A percentile compares a stretch with the other conserved stretches of the same genome.
Conservation (phyloP, 1,284 basidiomycete genomes). For the Omphalotus olearius region DNA sequence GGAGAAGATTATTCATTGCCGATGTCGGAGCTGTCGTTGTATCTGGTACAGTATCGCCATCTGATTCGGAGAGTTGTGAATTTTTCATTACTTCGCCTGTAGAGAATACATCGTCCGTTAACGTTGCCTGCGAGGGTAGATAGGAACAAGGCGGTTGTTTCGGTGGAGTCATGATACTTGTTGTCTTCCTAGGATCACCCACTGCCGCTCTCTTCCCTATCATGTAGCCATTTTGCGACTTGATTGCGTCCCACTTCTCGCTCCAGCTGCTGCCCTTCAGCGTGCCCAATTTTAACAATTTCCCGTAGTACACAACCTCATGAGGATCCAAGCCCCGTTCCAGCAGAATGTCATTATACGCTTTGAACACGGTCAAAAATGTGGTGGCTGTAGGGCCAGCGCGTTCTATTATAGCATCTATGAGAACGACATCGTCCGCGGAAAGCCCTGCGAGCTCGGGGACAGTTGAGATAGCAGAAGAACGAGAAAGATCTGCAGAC, state of each 20-base stretch:
- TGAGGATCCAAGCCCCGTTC: constrained; percentile 73
- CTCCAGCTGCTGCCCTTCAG: constrained; percentile 72
- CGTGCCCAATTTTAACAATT: constrained; percentile 74
- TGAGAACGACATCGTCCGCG: constrained; percentile 57
- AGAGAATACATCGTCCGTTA: constrained; percentile 12
- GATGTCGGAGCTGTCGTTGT: not conserved
- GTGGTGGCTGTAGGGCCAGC: constrained; percentile 63
- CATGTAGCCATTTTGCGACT: constrained; percentile 46
- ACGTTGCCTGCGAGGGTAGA: constrained; percentile 1
- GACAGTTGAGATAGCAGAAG: constrained; percentile 38
- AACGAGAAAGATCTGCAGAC: constrained; percentile 38
- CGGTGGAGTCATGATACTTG: not conserved
- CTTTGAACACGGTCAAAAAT: constrained; percentile 74
- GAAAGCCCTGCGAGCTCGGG: constrained; percentile 59
- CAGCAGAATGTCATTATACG: constrained; percentile 72
- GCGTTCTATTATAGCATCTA: constrained; percentile 68
- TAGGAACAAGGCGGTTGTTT: not conserved
- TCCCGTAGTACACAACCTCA: constrained; percentile 77
- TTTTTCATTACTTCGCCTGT: not conserved
- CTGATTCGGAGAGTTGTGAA: constrained; percentile 4
- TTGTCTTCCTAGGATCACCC: not conserved
- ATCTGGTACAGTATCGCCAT: not conserved
- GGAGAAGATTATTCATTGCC: constrained; percentile 4
- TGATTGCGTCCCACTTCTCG: constrained; percentile 71
- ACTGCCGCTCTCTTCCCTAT: not conserved